Percentiles rank a stretch among this genome's conserved stretches.
Evolutionary conservation across 441 rosid genomes (phyloP).

Genomic region (Erodium trifolium): DNA sequence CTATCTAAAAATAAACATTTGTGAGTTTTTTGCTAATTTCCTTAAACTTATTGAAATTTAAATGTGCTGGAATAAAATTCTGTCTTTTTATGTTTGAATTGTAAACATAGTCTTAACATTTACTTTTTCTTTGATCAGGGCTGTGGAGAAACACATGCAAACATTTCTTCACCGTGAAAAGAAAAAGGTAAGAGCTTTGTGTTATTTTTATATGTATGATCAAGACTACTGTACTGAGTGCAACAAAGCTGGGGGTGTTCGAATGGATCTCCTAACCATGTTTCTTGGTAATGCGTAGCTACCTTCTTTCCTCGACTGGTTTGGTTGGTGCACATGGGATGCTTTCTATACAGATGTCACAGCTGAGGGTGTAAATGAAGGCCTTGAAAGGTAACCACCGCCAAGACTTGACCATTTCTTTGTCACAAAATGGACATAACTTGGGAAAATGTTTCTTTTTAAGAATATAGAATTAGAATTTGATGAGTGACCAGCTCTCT

Average conservation of each 20-base stretch:
- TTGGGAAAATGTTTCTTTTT: not conserved
- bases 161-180: constrained; percentile 80
- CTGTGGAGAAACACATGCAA: constrained; percentile 75
- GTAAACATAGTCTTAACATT: not conserved
- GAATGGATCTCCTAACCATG: not conserved
- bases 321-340: constrained; percentile 99
- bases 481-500: constrained; percentile 16
- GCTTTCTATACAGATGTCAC: constrained; percentile 98
- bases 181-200: constrained; percentile 47
- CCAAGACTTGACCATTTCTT: not conserved
- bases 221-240: not conserved
- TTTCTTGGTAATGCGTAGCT: constrained; percentile 31
- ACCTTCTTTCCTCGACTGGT: constrained; percentile 87
- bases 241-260: not conserved
- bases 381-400: constrained; percentile 59
- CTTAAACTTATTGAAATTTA: not conserved
- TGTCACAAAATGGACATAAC: not conserved
- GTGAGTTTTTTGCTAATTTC: not conserved
- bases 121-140: constrained; percentile 30
- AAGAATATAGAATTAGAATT: not conserved
- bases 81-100: constrained; percentile 13
- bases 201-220: not conserved
- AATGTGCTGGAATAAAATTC: not conserved
- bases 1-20: not conserved
- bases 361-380: constrained; percentile 84